phyloP scores from a whole-genome alignment of 1,284 basidiomycete species.

The Afroboletus lepidellus region DNA sequence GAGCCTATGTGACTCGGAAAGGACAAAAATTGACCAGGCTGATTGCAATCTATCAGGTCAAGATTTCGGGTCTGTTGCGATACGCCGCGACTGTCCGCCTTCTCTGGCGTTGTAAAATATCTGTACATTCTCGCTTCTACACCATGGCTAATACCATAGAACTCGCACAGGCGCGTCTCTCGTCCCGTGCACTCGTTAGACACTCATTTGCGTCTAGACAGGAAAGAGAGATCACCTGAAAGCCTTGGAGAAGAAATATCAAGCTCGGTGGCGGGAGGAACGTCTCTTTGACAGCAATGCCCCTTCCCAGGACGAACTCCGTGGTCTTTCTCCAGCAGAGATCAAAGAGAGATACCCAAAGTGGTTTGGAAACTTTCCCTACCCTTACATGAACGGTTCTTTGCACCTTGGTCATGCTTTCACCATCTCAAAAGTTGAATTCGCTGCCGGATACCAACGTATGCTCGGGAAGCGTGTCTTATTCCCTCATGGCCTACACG shows the following conservation, averaged over 20 bases:
- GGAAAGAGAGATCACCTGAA: constrained; percentile 89
- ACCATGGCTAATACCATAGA: constrained; percentile 55
- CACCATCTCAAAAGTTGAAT: constrained; percentile 98
- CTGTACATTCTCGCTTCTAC: constrained; percentile 21
- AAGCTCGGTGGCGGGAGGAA: constrained; percentile 74
- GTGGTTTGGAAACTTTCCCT: constrained; percentile 97
- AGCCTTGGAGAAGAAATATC: constrained; percentile 82
- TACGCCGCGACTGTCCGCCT: constrained; percentile 25
- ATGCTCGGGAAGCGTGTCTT: constrained; percentile 94
- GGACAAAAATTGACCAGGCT: constrained; percentile 14
- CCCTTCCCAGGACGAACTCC: constrained; percentile 66
- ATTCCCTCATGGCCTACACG: constrained; percentile 96
- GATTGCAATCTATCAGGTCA: constrained; percentile 27
- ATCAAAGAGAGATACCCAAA: constrained; percentile 81
- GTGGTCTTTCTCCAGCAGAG: constrained; percentile 61
- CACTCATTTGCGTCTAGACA: constrained; percentile 54
- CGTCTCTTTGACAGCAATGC: constrained; percentile 83
- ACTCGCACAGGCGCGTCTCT: constrained; percentile 46
- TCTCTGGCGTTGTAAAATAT: constrained; percentile 34
- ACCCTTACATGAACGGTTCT: constrained; percentile 98
- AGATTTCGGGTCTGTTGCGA: constrained; percentile 29
- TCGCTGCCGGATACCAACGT: constrained; percentile 92
- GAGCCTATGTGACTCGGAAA: constrained; percentile 21
- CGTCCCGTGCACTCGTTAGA: background rate
- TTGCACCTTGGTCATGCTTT: constrained; percentile 98